These are phyloP conservation scores for Pseudognaphalium luteoalbum DNA, from an alignment of 129 eudicot species.

Conservation along the genomic window DNA sequence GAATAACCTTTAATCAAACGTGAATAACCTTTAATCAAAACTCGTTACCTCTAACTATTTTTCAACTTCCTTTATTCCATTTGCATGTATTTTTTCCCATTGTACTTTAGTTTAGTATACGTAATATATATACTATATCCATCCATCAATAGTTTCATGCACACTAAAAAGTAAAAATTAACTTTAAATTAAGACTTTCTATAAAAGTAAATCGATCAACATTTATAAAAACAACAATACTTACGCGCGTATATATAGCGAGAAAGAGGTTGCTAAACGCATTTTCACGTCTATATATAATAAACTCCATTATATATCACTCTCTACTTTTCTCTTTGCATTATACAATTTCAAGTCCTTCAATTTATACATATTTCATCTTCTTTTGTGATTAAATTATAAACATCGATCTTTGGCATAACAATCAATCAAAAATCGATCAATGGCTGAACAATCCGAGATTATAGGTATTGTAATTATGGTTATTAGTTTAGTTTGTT, in stretches of 20 bases:
- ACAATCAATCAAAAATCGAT: not conserved
- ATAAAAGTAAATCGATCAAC: no score
- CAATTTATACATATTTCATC: not conserved
- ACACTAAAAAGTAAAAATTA: no score
- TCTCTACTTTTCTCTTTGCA: not conserved
- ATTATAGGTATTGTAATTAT: not conserved
- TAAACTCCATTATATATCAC: not conserved
- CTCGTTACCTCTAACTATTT: no score
- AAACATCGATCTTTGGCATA: not conserved
- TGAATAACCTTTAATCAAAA: no score
- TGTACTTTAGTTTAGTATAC: no score
- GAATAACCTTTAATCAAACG: no score
- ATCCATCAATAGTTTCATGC: no score
- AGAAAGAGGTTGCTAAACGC: not conserved
- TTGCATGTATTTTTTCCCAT: no score
- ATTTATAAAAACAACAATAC: not conserved
- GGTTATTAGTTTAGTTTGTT: not conserved
- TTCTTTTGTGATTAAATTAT: not conserved
- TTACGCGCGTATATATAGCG: no score
- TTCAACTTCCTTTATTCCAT: no score
- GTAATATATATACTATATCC: no score
- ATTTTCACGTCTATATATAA: not conserved
- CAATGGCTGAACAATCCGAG: not conserved
- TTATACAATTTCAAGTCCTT: not conserved
- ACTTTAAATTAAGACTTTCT: not conserved